Evolutionary conservation across 2,329 filamentous ascomycete genomes (phyloP).

Genomic region (Podosphaera leucotricha): DNA sequence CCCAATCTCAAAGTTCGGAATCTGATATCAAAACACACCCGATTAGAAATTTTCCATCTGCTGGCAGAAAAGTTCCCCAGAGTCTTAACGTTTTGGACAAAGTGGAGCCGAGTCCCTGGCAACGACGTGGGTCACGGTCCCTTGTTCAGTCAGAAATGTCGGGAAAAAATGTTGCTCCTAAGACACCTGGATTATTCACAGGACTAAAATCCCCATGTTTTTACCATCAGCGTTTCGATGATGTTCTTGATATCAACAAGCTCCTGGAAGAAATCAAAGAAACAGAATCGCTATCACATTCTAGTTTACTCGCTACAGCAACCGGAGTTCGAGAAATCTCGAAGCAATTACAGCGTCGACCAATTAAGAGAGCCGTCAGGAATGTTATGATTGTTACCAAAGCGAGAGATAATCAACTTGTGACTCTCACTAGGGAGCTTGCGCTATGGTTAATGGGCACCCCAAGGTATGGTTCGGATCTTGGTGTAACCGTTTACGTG

Average conservation of each 20-base stretch:
- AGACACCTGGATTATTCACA: conserved; percentile 27
- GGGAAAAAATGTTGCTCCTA: conserved; percentile 12
- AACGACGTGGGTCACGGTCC: conserved; percentile 18
- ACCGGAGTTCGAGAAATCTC: conserved; percentile 88
- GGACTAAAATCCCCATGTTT: conserved; percentile 82
- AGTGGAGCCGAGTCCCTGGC: too few species aligned
- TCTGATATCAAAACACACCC: too few species aligned
- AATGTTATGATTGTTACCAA: conserved; percentile 99
- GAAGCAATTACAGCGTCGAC: conserved; percentile 76
- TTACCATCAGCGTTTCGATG: conserved; percentile 92
- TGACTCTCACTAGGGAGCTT: conserved; percentile 70
- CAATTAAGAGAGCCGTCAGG: conserved; percentile 73
- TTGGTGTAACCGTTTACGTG: conserved; percentile 97
- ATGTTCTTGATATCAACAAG: conserved; percentile 82
- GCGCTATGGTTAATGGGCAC: conserved; percentile 72
- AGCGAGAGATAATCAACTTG: conserved; percentile 80
- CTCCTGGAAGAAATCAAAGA: conserved; percentile 84
- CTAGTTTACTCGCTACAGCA: conserved; percentile 79
- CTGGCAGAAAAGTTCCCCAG: too few species aligned
- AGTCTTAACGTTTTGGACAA: too few species aligned
- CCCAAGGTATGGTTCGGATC: conserved; percentile 64
- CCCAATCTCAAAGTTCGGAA: too few species aligned
- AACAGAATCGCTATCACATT: conserved; percentile 80
- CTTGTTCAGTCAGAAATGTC: conserved; percentile 29
- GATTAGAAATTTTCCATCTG: too few species aligned